phyloP scores from a whole-genome alignment of 192 early-diverging fungal genomes.

The Backusella tarrabulga region DNA sequence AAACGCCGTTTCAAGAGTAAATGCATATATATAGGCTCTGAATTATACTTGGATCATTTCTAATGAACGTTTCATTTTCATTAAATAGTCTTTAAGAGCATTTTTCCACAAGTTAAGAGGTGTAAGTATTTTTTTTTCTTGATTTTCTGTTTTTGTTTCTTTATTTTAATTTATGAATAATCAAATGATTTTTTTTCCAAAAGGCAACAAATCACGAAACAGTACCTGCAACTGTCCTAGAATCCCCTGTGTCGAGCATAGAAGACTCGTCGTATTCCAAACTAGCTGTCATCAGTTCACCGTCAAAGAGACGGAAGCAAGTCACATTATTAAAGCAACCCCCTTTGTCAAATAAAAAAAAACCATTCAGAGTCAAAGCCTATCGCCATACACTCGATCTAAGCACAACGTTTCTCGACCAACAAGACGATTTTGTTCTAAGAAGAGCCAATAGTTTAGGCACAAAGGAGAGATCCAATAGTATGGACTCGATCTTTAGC shows the following conservation, averaged over 20 bases:
- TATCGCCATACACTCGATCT: conserved; percentile 7
- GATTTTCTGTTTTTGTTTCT: not conserved
- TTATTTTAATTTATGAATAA: not conserved
- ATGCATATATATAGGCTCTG: not conserved
- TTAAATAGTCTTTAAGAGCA: not conserved
- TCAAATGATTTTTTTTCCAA: not conserved
- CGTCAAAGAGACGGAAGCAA: not conserved
- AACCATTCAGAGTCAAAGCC: not conserved
- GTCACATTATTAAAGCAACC: not conserved
- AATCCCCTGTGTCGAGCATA: not conserved
- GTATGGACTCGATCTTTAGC: conserved; percentile 1
- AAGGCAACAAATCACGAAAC: not conserved
- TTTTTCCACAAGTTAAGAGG: conserved; percentile 7
- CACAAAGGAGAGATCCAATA: not conserved
- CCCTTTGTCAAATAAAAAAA: not conserved
- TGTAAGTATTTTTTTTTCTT: not conserved
- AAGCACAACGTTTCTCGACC: not conserved
- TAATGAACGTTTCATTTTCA: not conserved
- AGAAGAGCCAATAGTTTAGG: conserved; percentile 8
- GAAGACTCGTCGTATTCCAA: conserved; percentile 4
- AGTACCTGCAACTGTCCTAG: not conserved
- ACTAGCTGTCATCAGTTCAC: not conserved
- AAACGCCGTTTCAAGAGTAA: not conserved
- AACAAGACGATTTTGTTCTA: not conserved
- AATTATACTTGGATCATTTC: no score